Evolutionary conservation across 345 rosid genomes (phyloP).

Genomic region (Erucastrum elatum): DNA sequence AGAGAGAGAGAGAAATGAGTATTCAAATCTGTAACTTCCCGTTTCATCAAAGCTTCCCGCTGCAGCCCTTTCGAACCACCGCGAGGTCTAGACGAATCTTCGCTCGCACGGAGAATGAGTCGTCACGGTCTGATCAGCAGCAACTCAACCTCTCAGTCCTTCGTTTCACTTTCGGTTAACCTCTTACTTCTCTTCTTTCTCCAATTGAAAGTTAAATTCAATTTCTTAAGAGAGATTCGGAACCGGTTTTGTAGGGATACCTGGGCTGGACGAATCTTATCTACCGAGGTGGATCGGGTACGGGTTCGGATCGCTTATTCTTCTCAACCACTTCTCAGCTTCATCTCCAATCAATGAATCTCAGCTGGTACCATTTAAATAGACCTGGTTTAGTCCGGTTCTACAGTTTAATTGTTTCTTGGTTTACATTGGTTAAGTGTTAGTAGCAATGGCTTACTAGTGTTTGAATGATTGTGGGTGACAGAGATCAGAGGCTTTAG

Average conservation of each 20-base stretch:
- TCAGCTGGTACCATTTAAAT: constrained; percentile 28
- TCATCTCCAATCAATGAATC: constrained; percentile 30
- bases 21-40: constrained; percentile 22
- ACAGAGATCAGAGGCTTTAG: constrained; percentile 76
- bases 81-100: constrained; percentile 33
- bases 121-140: constrained; percentile 42
- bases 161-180: constrained; percentile 78
- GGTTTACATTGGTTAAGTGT: not conserved
- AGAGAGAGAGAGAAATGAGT: constrained; percentile 31
- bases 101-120: constrained; percentile 43
- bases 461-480: too few relatives aligned
- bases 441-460: not conserved
- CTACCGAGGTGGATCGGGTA: constrained; percentile 92
- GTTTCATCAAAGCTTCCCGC: constrained; percentile 10
- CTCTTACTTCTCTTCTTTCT: not conserved
- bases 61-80: constrained; percentile 24
- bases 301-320: constrained; percentile 88
- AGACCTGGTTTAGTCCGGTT: not conserved
- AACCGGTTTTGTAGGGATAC: constrained; percentile 53
- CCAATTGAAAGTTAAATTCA: not conserved
- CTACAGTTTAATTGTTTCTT: not conserved
- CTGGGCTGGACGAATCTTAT: constrained; percentile 87
- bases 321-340: constrained; percentile 49
- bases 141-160: constrained; percentile 84
- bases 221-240: not conserved